phyloP scores from a whole-genome alignment of 495 filamentous ascomycete genomes.

The Thermothielavioides terrestris region DNA sequence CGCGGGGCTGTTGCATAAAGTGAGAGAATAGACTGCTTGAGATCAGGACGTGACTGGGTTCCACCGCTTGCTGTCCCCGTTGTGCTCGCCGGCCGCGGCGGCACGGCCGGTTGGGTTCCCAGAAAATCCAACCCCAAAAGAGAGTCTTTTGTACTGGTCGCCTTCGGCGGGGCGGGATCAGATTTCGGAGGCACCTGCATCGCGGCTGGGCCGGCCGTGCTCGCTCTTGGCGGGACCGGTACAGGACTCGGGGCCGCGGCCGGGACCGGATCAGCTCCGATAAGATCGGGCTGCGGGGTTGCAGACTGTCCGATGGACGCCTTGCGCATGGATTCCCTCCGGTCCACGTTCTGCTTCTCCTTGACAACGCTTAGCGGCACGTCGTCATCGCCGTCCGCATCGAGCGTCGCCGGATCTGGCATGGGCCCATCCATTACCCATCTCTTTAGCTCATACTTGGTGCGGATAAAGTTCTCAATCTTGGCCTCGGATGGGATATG shows the following conservation, averaged over 20 bases:
- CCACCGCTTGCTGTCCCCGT: constrained; percentile 49
- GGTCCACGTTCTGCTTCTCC: constrained; percentile 47
- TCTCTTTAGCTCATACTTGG: constrained; percentile 95
- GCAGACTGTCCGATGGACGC: constrained; percentile 30
- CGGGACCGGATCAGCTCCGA: constrained; percentile 35
- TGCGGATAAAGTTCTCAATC: constrained; percentile 98
- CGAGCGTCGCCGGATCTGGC: constrained; percentile 81
- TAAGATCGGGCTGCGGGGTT: constrained; percentile 41
- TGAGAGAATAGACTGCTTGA: constrained; percentile 95
- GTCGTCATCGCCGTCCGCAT: constrained; percentile 77
- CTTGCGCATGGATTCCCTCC: constrained; percentile 39
- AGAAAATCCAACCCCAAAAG: constrained; percentile 91
- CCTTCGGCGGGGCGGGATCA: constrained; percentile 49
- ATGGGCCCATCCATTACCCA: constrained; percentile 97
- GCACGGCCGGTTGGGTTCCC: constrained; percentile 55
- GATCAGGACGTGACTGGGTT: constrained; percentile 79
- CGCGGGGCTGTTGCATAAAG: constrained; percentile 80
- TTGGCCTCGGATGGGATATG: constrained; percentile 97
- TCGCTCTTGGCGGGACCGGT: constrained; percentile 38
- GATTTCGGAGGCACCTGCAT: constrained; percentile 59
- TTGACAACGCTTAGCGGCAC: constrained; percentile 53
- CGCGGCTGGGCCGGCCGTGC: constrained; percentile 56
- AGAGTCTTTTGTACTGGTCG: constrained; percentile 63
- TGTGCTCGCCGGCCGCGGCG: constrained; percentile 65
- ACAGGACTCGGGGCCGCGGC: constrained; percentile 1